phyloP scores from a whole-genome alignment of 768 basidiomycete species.

The Pluteus cervinus region DNA sequence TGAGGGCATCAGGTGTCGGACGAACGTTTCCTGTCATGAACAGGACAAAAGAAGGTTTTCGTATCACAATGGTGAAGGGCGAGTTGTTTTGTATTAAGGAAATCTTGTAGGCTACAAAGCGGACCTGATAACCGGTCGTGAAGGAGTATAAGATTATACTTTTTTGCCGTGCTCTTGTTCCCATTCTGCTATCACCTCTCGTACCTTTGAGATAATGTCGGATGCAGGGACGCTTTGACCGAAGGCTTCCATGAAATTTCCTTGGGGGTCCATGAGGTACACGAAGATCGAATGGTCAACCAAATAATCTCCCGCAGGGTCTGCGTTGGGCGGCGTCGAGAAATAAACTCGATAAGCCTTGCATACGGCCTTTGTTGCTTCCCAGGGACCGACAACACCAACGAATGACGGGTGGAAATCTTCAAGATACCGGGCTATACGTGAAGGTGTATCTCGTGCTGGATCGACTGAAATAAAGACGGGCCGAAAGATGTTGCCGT shows the following conservation, averaged over 20 bases:
- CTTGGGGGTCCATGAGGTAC: slow-evolving; percentile 95
- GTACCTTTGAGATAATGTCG: slow-evolving; percentile 60
- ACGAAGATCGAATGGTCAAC: slow-evolving; percentile 98
- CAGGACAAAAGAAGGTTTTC: too few relatives aligned
- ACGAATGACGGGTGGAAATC: slow-evolving; percentile 92
- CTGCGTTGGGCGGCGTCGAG: slow-evolving; percentile 86
- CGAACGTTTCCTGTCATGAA: too few relatives aligned
- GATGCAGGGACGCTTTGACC: slow-evolving; percentile 73
- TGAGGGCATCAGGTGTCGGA: too few relatives aligned
- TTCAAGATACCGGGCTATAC: slow-evolving; percentile 56
- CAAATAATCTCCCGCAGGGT: slow-evolving; percentile 88
- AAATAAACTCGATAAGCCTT: slow-evolving; percentile 98
- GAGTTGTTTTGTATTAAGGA: too few relatives aligned
- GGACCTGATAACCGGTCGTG: too few relatives aligned
- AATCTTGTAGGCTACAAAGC: too few relatives aligned
- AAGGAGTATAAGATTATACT: too few relatives aligned
- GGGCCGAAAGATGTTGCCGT: slow-evolving; percentile 73
- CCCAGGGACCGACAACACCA: slow-evolving; percentile 83
- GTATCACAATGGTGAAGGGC: too few relatives aligned
- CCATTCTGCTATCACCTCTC: slow-evolving; percentile 42
- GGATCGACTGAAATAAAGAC: slow-evolving; percentile 97
- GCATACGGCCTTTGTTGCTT: slow-evolving; percentile 79
- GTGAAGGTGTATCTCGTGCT: slow-evolving; percentile 69
- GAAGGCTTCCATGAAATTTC: slow-evolving; percentile 94
- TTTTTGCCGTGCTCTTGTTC: slow-evolving; percentile 32